A percentile compares a stretch with the other conserved stretches of the same genome.
Conservation (phyloP, 176 grass and related monocot genomes). For the Rhynchospora breviuscula region DNA sequence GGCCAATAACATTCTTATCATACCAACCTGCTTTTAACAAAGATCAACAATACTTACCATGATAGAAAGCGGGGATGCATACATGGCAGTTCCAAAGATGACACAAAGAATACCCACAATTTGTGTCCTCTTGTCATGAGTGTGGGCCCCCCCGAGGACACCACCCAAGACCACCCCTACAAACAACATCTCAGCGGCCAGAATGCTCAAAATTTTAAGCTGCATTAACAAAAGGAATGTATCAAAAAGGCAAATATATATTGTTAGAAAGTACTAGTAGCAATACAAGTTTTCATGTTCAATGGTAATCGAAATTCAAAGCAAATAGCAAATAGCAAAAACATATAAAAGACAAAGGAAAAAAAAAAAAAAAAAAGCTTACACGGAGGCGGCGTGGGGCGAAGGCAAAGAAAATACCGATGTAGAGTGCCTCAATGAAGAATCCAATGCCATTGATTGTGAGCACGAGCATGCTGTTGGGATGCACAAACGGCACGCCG, state of each 20-base stretch:
- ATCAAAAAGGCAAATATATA: neutral
- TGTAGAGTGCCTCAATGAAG: slow-evolving; percentile 43
- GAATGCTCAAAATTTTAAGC: slow-evolving; percentile 32
- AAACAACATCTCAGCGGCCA: slow-evolving; percentile 37
- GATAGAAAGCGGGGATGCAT: slow-evolving; percentile 45
- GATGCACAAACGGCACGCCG: slow-evolving; percentile 72
- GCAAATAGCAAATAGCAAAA: neutral
- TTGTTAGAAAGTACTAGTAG: neutral
- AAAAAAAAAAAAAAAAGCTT: neutral
- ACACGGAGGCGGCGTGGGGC: slow-evolving; percentile 32
- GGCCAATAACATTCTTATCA: neutral
- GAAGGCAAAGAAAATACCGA: slow-evolving; percentile 49
- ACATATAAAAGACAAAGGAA: neutral
- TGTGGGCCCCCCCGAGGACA: slow-evolving; percentile 37
- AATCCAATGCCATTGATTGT: slow-evolving; percentile 70
- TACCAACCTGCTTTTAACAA: neutral
- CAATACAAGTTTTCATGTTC: neutral
- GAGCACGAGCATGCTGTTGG: slow-evolving; percentile 59
- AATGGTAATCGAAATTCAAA: neutral
- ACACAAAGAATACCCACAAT: slow-evolving; percentile 60
- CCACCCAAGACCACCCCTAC: slow-evolving; percentile 27
- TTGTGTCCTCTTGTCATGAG: slow-evolving; percentile 35
- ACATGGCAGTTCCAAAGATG: slow-evolving; percentile 57
- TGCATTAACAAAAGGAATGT: slow-evolving; percentile 8
- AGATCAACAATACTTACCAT: slow-evolving; percentile 40